phyloP scores from a whole-genome alignment of 2,329 filamentous ascomycete species.

The Periconia macrospinosa region DNA sequence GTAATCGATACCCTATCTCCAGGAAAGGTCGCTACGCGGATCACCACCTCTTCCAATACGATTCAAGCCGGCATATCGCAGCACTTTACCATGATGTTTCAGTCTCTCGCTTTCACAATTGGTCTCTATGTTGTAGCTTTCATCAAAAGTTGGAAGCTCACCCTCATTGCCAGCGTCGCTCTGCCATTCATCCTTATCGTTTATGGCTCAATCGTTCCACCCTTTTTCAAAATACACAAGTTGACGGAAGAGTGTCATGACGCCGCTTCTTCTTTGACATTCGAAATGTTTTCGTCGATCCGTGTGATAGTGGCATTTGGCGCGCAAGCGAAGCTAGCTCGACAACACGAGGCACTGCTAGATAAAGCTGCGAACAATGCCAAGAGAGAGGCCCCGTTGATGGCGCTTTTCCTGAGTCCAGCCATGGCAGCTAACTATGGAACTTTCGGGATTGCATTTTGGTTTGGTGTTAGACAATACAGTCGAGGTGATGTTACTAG shows the following conservation, averaged over 20 bases:
- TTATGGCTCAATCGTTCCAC: constrained; percentile 32
- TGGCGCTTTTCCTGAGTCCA: constrained; percentile 39
- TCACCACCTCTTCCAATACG: constrained; percentile 56
- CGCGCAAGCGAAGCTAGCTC: constrained; percentile 38
- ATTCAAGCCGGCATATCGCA: constrained; percentile 60
- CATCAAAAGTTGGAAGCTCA: constrained; percentile 56
- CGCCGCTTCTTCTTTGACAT: constrained; percentile 40
- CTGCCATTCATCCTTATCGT: constrained; percentile 44
- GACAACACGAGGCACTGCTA: constrained; percentile 29
- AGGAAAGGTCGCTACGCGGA: constrained; percentile 54
- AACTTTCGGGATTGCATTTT: constrained; percentile 42
- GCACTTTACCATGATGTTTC: constrained; percentile 53
- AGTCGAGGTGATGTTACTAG: constrained; percentile 30
- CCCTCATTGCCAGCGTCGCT: constrained; percentile 51
- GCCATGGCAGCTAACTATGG: constrained; percentile 40
- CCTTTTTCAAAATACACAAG: constrained; percentile 38
- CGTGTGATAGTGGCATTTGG: constrained; percentile 42
- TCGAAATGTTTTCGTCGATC: constrained; percentile 43
- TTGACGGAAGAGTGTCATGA: constrained; percentile 32
- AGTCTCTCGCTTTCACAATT: constrained; percentile 37
- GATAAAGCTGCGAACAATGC: constrained; percentile 31
- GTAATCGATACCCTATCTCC: constrained; percentile 51
- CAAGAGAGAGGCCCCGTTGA: constrained; percentile 30
- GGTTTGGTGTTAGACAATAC: constrained; percentile 43
- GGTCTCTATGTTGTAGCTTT: constrained; percentile 52